Base-by-base conservation (phyloP, 192 early-diverging fungal genomes). In the Backusella morwellensis region DNA sequence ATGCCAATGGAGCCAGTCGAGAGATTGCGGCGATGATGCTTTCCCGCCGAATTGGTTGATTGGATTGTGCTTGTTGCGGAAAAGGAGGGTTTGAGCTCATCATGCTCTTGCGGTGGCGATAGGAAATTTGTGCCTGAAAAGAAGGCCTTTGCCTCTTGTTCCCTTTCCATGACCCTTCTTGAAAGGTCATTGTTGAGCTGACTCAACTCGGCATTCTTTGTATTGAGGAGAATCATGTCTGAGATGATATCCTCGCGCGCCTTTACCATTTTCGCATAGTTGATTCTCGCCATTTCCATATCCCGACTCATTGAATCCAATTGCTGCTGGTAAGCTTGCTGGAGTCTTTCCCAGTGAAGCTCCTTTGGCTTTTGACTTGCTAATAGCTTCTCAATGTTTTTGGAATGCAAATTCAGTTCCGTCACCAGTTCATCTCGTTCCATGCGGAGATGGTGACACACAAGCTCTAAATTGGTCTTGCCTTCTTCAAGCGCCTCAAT, bases 181-280 rank as follows among this genome's bases (percentile, higher is more conserved):
- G 83, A 84, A 35, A 90, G 76, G 66, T 90, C 89, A 74, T 88
- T 90, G 73, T 90, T 90, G 50, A 90, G 80, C 17, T 78, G 82
- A 2, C 85, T 82, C 3, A 90, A 67, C 66, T 90, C 86, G 0
- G 87, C 84, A 47, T 87, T 90, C 54, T 87, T 85, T 11, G 82
- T 83, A 52, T 86, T 90, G 15, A 90, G 59, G 23, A 83, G 79
- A 36, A 83, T 80, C 76, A 82, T 86, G 34, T 90, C 89, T 29
- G 87, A 73, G 8, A 87, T 82, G 47, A 82, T 84, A 5, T 88
- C 84, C 41, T 90, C 87, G 23, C 87, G 80, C 41, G 78, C 74
- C 15, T 86, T 85, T 5, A 73, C 66, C 34, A 85, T 81, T 1
- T 80, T 72, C 5, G 82, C 77, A 19, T 86, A 86, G 40, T 86